Evolutionary conservation across 805 yeast genomes (phyloP), one percentile per base, ranked within the genome.

Genomic region (Lachancea sp.): DNA sequence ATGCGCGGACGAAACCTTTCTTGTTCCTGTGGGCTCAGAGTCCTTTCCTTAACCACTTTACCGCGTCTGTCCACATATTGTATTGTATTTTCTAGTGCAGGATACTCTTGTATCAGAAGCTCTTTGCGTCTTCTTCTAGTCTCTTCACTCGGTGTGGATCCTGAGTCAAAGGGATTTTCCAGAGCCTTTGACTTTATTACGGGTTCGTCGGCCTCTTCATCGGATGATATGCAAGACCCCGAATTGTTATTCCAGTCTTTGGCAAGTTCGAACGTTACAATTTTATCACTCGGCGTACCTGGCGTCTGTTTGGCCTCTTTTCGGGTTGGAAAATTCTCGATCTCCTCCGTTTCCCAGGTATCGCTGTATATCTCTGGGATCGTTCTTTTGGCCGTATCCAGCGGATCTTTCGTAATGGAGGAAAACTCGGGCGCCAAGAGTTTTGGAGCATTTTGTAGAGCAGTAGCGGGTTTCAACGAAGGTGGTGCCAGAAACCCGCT

Each of bases 41-140:
- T 43, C 42, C 62, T 54, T 17, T 55, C 48, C 15, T 59, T 51
- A n/a, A 56, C 62, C 9, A 48, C 45, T 32, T 63, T 58, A 7
- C 72, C 71, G 36, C 53, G 58, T 48, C 63, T 68, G 47, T 67
- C 62, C 2, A 67, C 50, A 51, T 59, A 56, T n/a, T 62, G 60
- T 27, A 57, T 54, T 32, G 54, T 53, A 37, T 45, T 50, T 47
- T 52, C 58, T 15, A 55, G 51, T 46, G 48, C 51, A 16, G 57
- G 58, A 36, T 56, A 45, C 33, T 53, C 52, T 12, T 41, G 43
- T 11, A 57, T 17, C 26, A 58, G 42, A 17, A 48, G 42, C 20
- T 42, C 19, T 15, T 46, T 47, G 29, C 61, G 52, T 26, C 36
- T 32, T 15, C 33, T 15, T 26, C 57, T 47, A n/a, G 47, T 45